Conservation (phyloP, 768 basidiomycete species). For the Kockovaella imperatae region DNA sequence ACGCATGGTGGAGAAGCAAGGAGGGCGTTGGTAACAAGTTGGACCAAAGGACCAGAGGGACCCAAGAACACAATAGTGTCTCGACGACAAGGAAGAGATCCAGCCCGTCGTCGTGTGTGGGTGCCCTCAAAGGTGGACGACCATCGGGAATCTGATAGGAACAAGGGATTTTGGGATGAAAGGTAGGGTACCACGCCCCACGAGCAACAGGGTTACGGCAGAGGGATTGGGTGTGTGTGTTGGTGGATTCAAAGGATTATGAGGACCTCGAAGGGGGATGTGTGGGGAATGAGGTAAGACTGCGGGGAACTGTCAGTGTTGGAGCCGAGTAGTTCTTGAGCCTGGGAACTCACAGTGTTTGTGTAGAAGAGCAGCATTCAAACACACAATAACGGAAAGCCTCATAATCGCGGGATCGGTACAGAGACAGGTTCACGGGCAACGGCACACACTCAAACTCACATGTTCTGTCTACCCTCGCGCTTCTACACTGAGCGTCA, state of each 20-base stretch:
- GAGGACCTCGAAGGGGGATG: neutral
- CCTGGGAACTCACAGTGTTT: neutral
- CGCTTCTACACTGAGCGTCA: conserved; percentile 11
- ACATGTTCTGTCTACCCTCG: conserved; percentile 36
- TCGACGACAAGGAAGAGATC: neutral
- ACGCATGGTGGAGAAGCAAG: neutral
- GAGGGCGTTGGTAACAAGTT: neutral
- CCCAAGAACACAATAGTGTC: neutral
- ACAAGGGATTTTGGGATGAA: neutral
- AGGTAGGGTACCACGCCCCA: neutral
- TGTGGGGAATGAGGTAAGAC: neutral
- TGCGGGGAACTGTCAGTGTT: neutral
- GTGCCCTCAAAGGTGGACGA: too few species aligned
- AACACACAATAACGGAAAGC: neutral
- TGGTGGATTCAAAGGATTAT: neutral
- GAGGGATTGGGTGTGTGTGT: neutral
- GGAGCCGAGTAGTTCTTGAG: neutral
- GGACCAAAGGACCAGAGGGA: neutral
- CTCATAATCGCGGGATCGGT: neutral
- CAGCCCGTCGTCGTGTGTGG: too few species aligned
- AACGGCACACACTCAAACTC: conserved; percentile 19
- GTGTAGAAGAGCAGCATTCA: neutral
- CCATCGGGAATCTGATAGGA: too few species aligned
- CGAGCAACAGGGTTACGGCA: neutral
- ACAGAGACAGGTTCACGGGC: neutral